Conservation (phyloP, 2,329 filamentous ascomycete genomes). For the Pleurostoma richardsiae region DNA sequence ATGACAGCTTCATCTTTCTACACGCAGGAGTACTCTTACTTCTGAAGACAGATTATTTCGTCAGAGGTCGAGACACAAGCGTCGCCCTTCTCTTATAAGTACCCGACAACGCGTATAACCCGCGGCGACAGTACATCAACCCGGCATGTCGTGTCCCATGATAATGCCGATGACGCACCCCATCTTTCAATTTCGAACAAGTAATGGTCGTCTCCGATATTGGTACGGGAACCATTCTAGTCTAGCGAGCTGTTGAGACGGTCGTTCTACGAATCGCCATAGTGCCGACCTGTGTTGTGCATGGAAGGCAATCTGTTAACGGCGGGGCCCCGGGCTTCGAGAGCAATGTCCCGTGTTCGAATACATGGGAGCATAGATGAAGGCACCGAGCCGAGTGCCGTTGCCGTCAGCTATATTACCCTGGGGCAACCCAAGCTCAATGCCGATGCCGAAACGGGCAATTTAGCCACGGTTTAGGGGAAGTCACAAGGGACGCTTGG, state of each 20-base stretch:
- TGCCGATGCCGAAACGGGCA: not conserved
- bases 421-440: not conserved
- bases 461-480: not conserved
- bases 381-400: not conserved
- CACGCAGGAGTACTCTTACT: no score
- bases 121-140: no score
- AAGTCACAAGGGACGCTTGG: not conserved
- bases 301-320: not conserved
- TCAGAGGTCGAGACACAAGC: no score
- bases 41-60: no score
- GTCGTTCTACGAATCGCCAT: not conserved
- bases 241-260: not conserved
- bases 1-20: constrained; percentile 28
- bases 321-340: not conserved
- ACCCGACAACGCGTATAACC: no score
- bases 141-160: no score
- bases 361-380: not conserved
- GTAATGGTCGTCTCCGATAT: not conserved
- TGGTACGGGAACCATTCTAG: not conserved
- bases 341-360: not conserved
- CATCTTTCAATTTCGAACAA: not conserved
- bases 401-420: not conserved
- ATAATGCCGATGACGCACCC: not conserved
- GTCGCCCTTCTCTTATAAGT: no score
- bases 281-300: not conserved